A percentile compares a stretch with the other conserved stretches of the same genome.
Evolutionary conservation across 2,329 filamentous ascomycete genomes (phyloP).

Genomic region (Alternaria angustiovoidea): DNA sequence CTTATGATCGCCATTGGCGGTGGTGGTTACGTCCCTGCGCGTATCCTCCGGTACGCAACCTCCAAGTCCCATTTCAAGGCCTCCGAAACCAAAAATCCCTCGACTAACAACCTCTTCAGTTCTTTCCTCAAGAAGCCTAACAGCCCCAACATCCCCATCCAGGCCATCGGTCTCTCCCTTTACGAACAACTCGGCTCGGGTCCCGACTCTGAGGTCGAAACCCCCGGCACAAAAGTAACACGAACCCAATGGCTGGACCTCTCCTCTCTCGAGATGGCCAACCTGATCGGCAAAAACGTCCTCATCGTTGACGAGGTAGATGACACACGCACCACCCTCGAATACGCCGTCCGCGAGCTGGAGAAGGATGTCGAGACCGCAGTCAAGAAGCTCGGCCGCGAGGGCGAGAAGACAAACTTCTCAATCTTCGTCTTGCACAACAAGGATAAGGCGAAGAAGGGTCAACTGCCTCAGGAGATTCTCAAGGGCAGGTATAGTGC

Average conservation of each 20-base stretch:
- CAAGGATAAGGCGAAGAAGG: slow-evolving; percentile 98
- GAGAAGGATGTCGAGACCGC: slow-evolving; percentile 92
- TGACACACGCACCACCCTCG: slow-evolving; percentile 91
- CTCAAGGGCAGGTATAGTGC: slow-evolving; percentile 80
- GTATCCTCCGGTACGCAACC: slow-evolving; percentile 77
- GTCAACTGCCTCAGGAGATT: slow-evolving; percentile 79
- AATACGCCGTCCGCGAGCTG: slow-evolving; percentile 91
- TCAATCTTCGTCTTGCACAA: slow-evolving; percentile 97
- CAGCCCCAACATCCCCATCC: slow-evolving; percentile 94
- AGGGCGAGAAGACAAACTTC: slow-evolving; percentile 81
- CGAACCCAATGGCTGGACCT: slow-evolving; percentile 98
- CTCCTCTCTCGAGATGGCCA: slow-evolving; percentile 83
- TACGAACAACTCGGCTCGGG: slow-evolving; percentile 80
- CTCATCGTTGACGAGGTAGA: slow-evolving; percentile 96
- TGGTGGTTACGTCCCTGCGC: slow-evolving; percentile 94
- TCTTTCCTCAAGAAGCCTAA: slow-evolving; percentile 94
- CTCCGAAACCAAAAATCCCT: neutral
- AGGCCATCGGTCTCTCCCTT: slow-evolving; percentile 96
- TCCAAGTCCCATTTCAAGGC: neutral
- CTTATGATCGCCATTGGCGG: slow-evolving; percentile 99
- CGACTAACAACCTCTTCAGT: slow-evolving; percentile 29
- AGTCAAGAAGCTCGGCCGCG: slow-evolving; percentile 73
- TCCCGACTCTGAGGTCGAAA: slow-evolving; percentile 72
- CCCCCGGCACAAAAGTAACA: slow-evolving; percentile 90
- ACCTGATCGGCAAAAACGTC: slow-evolving; percentile 88